Conservation (phyloP, 164 flowering plant genomes). For the Cinnamomum micranthum region DNA sequence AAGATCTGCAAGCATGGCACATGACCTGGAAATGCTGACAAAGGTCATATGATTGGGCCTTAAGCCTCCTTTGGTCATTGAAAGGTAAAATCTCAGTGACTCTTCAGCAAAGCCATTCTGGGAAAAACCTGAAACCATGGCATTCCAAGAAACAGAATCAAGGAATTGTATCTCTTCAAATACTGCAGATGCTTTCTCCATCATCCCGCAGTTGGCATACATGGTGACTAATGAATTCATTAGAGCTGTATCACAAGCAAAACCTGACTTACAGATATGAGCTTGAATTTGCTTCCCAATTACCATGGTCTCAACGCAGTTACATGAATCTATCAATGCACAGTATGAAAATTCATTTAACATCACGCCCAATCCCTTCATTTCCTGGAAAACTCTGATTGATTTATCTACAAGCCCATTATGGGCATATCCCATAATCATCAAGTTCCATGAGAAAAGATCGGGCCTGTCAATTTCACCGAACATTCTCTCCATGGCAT, state of each 20-base stretch:
- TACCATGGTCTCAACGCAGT: slow-evolving; percentile 7
- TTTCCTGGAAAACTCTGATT: slow-evolving; percentile 16
- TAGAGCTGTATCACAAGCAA: slow-evolving; percentile 19
- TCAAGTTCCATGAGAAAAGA: slow-evolving; percentile 27
- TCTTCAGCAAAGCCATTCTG: slow-evolving; percentile 22
- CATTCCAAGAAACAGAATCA: slow-evolving; percentile 30
- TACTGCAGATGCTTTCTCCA: slow-evolving; percentile 22
- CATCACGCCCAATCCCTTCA: slow-evolving; percentile 20
- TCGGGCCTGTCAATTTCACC: slow-evolving; percentile 19
- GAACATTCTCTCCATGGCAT: slow-evolving; percentile 22
- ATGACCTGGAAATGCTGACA: slow-evolving; percentile 24
- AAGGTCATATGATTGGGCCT: slow-evolving; percentile 28
- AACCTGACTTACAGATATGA: slow-evolving; percentile 18
- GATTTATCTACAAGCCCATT: slow-evolving; percentile 15
- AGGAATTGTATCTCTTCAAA: slow-evolving; percentile 19
- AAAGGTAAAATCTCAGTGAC: slow-evolving; percentile 14
- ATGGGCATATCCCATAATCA: slow-evolving; percentile 22
- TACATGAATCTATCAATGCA: slow-evolving; percentile 21
- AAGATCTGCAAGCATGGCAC: slow-evolving; percentile 13
- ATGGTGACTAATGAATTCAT: slow-evolving; percentile 30
- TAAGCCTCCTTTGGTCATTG: slow-evolving; percentile 14
- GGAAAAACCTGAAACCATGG: slow-evolving; percentile 26
- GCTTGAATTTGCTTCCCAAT: slow-evolving; percentile 24
- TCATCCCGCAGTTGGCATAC: slow-evolving; percentile 25
- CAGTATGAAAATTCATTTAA: slow-evolving; percentile 24